phyloP scores from a whole-genome alignment of 139 green algal genomes.

The Coelastrella sp. region DNA sequence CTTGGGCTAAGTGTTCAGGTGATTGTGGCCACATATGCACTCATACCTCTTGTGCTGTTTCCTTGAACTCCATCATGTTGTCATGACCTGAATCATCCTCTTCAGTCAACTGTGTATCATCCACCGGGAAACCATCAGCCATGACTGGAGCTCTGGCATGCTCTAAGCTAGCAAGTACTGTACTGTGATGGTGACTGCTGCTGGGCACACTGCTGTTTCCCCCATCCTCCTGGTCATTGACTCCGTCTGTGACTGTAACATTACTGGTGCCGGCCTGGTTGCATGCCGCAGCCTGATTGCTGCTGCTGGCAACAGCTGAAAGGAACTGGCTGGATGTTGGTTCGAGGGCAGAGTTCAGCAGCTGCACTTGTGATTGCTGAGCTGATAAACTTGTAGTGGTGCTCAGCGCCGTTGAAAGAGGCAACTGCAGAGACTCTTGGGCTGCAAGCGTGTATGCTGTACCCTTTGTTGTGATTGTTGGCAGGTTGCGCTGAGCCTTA shows the following conservation, averaged over 20 bases:
- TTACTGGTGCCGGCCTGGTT: neutral
- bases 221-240: neutral
- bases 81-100: neutral
- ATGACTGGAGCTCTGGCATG: constrained; percentile 9
- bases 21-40: too few relatives aligned
- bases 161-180: neutral
- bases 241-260: neutral
- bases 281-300: neutral
- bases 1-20: too few relatives aligned
- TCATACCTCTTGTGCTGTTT: constrained; percentile 46
- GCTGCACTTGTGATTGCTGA: neutral
- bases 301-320: neutral
- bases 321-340: constrained; percentile 29
- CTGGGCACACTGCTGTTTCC: neutral
- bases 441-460: neutral
- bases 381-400: neutral
- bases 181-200: neutral
- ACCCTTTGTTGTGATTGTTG: neutral
- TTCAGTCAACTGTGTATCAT: neutral
- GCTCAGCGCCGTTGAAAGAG: neutral
- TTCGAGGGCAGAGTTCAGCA: neutral
- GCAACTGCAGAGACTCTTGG: neutral
- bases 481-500: neutral
- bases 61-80: constrained; percentile 41
- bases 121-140: constrained; percentile 30